Percentiles rank a stretch among this genome's conserved stretches.
Evolutionary conservation across 495 filamentous ascomycete genomes (phyloP).

Genomic region (Aspergillus campestris): DNA sequence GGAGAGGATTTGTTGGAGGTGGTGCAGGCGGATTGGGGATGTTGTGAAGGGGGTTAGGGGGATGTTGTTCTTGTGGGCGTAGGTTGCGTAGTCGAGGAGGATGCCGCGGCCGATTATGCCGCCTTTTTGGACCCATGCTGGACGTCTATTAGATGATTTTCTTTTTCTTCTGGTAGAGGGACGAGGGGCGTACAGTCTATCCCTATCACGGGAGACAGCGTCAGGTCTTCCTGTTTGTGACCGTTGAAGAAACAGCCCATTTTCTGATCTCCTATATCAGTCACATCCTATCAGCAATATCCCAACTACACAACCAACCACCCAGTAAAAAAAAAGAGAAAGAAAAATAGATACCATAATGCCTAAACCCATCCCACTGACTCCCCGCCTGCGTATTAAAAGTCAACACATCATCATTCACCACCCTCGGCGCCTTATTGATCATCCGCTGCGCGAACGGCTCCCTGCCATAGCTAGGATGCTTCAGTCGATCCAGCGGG

Average conservation of each 20-base stretch:
- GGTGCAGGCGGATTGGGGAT: conserved; percentile 28
- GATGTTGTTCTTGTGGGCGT: conserved; percentile 31
- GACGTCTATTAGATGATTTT: conserved; percentile 1
- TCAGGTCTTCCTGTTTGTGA: conserved; percentile 47
- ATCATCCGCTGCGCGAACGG: conserved; percentile 23
- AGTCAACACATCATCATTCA: conserved; percentile 52
- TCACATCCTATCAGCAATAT: background rate
- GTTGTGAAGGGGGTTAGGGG: conserved; percentile 29
- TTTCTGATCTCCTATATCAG: conserved; percentile 39
- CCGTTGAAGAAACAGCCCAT: conserved; percentile 54
- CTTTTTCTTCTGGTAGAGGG: background rate
- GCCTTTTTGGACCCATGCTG: conserved; percentile 36
- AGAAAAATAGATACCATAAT: conserved; percentile 28
- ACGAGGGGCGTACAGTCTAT: conserved; percentile 32
- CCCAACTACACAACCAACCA: background rate
- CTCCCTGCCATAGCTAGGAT: conserved; percentile 24
- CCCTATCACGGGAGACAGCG: conserved; percentile 29
- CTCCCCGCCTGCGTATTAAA: conserved; percentile 53
- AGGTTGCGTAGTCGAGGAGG: conserved; percentile 50
- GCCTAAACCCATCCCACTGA: conserved; percentile 51
- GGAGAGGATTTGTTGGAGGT: conserved; percentile 30
- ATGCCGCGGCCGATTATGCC: conserved; percentile 50
- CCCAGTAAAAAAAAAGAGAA: background rate
- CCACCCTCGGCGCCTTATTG: conserved; percentile 30
- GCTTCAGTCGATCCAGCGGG: conserved; percentile 19